Base-by-base conservation (phyloP, 805 yeast species). In the Saccharomycopsis fermentans region DNA sequence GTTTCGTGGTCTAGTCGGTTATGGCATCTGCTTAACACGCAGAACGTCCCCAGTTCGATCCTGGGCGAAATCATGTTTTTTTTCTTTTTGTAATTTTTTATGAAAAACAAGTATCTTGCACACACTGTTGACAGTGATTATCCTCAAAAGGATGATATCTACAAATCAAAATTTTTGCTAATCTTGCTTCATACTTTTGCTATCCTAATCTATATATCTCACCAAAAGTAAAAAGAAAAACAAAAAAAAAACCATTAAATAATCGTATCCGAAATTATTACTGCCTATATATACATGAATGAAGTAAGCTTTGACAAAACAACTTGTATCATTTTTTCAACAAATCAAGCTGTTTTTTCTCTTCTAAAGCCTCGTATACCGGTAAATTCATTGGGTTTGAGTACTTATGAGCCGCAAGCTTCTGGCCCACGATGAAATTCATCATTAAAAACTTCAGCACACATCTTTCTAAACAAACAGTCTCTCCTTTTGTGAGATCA, bases 31-130 rank as follows among this genome's bases (percentile, higher is more conserved):
- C 97, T 89, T 91, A 90, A 91, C 97, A 91, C 97, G 97, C 96
- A 90, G 94, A 88, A 88, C 91, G 97, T 92, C 97, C 97, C 97
- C 97, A 90, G 97, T 92, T 92, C 97, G 97, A 92, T 90, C 97
- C 97, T 91, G 97, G 97, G 97, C 90, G 87, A 84, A 89, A 86
- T 90, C 97, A 90, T 65, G 70, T 71, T 70, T 76, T 74, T 72
- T 67, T 64, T 66, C 24, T 43, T 43, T 43, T 43, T 1, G 6
- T 40, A n/a, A n/a, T 11, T 19, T 6, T n/a, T 40, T n/a, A 9
- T 19, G 48, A n/a, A n/a, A 19, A 6, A 16, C 8, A 19, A n/a
- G n/a, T n/a, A n/a, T n/a, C n/a, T n/a, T n/a, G n/a, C n/a, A n/a
- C n/a, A n/a, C n/a, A n/a, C n/a, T n/a, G n/a, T n/a, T n/a, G n/a